These are phyloP conservation scores for Pichia cephalocereana DNA, from an alignment of 805 yeast species.

Conservation along the genomic window DNA sequence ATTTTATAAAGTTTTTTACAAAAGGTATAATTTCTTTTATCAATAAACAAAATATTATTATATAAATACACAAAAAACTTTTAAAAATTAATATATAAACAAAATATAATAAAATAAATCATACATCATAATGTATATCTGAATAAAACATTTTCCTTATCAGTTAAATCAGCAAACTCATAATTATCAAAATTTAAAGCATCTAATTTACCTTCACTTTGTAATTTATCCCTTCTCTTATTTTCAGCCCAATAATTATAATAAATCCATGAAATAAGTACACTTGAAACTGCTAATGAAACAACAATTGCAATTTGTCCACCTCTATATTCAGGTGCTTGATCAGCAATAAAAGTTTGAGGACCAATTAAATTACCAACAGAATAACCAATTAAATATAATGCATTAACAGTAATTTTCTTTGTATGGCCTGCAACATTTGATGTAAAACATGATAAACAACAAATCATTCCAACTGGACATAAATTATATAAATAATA, in stretches of 20 bases:
- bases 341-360: slow-evolving; percentile 47
- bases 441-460: slow-evolving; percentile 29
- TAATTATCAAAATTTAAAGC: slow-evolving; percentile 8
- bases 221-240: slow-evolving; percentile 8
- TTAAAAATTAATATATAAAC: no score
- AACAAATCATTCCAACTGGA: slow-evolving; percentile 22
- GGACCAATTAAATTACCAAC: slow-evolving; percentile 68
- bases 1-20: no score
- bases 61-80: no score
- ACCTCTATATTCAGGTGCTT: slow-evolving; percentile 50
- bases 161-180: slow-evolving; percentile 17
- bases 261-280: slow-evolving; percentile 11
- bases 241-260: slow-evolving; percentile 13
- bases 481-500: slow-evolving; percentile 20
- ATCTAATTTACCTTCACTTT: slow-evolving; percentile 6
- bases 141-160: slow-evolving; percentile 13
- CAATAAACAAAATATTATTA: no score
- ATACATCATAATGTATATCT: slow-evolving; percentile 10
- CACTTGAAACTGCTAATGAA: slow-evolving; percentile 18
- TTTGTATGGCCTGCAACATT: slow-evolving; percentile 70
- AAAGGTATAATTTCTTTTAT: no score
- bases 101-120: no score
- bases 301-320: slow-evolving; percentile 40
- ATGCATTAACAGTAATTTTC: slow-evolving; percentile 49
- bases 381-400: slow-evolving; percentile 55